Percentiles rank a stretch among this genome's conserved stretches.
Conservation (phyloP, 2,329 filamentous ascomycete species). For the Sphaceloma murrayae region DNA sequence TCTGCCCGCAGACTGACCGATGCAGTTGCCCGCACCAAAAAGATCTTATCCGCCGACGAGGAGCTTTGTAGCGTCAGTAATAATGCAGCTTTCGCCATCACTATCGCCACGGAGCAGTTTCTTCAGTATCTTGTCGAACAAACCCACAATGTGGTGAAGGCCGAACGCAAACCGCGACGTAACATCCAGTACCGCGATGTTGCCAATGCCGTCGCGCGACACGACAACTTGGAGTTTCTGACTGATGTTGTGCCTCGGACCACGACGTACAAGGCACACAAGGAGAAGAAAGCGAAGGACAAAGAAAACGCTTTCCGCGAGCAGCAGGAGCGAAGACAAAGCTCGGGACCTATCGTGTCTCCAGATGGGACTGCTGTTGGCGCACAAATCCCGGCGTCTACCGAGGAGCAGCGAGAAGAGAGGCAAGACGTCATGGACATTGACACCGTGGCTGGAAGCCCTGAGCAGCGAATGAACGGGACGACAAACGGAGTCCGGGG, state of each 20-base stretch:
- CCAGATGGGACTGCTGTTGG: neutral
- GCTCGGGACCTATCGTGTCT: neutral
- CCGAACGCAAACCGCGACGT: constrained; percentile 81
- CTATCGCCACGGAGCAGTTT: constrained; percentile 90
- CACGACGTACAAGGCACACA: constrained; percentile 67
- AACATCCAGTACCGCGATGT: constrained; percentile 96
- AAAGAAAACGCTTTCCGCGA: constrained; percentile 4
- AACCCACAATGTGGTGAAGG: constrained; percentile 76
- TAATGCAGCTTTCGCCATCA: constrained; percentile 89
- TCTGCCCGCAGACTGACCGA: neutral
- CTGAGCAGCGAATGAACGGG: neutral
- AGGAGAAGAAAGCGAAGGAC: constrained; percentile 47
- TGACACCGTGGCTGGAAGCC: constrained; percentile 7
- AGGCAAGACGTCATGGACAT: constrained; percentile 15
- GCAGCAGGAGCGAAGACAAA: neutral
- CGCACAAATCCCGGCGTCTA: neutral
- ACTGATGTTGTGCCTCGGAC: constrained; percentile 85
- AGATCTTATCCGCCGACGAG: constrained; percentile 81
- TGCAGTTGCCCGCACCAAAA: constrained; percentile 85
- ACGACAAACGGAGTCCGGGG: neutral
- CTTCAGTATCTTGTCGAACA: constrained; percentile 83
- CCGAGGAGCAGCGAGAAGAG: neutral
- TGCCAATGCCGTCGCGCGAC: constrained; percentile 72
- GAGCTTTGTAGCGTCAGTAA: constrained; percentile 82
- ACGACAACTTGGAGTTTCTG: constrained; percentile 92